Percentiles rank a stretch among this genome's conserved stretches.
These are phyloP conservation scores for Botryotinia convoluta DNA, from an alignment of 2,329 filamentous ascomycete species.

Conservation along the genomic window DNA sequence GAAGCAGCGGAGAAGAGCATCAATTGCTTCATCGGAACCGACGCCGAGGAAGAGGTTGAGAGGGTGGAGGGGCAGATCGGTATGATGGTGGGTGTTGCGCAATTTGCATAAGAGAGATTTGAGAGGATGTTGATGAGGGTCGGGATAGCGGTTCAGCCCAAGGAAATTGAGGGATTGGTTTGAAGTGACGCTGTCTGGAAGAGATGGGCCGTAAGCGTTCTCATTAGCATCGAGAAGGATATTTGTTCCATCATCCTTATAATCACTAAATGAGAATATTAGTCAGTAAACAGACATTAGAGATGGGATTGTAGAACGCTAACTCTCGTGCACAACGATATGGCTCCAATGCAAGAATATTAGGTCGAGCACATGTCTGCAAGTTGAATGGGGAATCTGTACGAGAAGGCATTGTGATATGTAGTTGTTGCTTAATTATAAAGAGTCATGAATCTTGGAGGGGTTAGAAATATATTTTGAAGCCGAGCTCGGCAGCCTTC, in stretches of 20 bases:
- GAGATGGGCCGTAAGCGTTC: constrained; percentile 87
- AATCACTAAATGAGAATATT: constrained; percentile 63
- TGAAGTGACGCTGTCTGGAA: constrained; percentile 47
- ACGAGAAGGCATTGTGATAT: constrained; percentile 33
- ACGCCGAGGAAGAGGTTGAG: constrained; percentile 92
- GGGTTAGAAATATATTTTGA: constrained; percentile 20
- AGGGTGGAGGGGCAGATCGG: constrained; percentile 67
- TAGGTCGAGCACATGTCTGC: constrained; percentile 70
- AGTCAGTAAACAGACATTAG: constrained; percentile 30
- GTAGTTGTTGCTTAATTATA: constrained; percentile 6
- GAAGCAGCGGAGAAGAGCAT: constrained; percentile 89
- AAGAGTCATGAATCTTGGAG: background rate
- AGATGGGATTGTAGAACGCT: constrained; percentile 35
- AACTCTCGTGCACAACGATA: constrained; percentile 83
- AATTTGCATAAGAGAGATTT: constrained; percentile 85
- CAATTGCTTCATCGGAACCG: constrained; percentile 94
- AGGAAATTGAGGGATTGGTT: constrained; percentile 67
- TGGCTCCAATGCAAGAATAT: constrained; percentile 73
- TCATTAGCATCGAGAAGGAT: constrained; percentile 97
- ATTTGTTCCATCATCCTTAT: constrained; percentile 97
- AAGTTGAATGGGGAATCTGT: constrained; percentile 65
- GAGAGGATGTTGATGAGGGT: constrained; percentile 85
- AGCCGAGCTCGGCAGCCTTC: constrained; percentile 13
- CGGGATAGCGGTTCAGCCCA: constrained; percentile 89
- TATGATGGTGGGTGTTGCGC: constrained; percentile 83